Evolutionary conservation across 192 early-diverging fungal genomes (phyloP).

Genomic region (Coemansia reversa): DNA sequence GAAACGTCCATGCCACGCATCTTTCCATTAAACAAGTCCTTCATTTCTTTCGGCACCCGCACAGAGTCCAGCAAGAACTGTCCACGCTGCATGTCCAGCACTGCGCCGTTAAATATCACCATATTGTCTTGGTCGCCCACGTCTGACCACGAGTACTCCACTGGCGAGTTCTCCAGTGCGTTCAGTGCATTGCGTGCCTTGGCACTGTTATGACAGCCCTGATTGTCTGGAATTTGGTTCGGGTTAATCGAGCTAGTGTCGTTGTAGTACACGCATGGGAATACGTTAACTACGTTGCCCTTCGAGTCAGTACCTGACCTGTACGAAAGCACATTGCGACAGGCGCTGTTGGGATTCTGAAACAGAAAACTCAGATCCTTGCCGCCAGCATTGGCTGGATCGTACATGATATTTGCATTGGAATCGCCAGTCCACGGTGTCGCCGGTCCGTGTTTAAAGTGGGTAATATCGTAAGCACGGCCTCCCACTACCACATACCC

Average conservation of each 20-base stretch:
- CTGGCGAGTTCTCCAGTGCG: conserved; percentile 47
- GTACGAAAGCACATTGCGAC: conserved; percentile 59
- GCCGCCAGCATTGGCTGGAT: conserved; percentile 60
- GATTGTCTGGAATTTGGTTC: conserved; percentile 51
- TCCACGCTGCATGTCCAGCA: conserved; percentile 68
- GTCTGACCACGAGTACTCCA: conserved; percentile 71
- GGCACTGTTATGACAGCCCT: conserved; percentile 63
- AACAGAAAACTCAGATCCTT: conserved; percentile 77
- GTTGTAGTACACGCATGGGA: conserved; percentile 71
- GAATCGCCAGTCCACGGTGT: conserved; percentile 44
- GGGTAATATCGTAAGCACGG: conserved; percentile 60
- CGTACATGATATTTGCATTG: conserved; percentile 58
- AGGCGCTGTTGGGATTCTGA: conserved; percentile 69
- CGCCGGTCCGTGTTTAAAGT: conserved; percentile 57
- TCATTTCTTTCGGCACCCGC: conserved; percentile 21
- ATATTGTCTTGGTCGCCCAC: conserved; percentile 60
- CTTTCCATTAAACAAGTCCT: conserved; percentile 43
- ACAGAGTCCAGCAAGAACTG: conserved; percentile 62
- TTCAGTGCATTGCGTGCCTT: conserved; percentile 49
- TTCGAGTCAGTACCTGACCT: conserved; percentile 14
- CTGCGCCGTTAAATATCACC: conserved; percentile 74
- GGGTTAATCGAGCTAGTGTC: conserved; percentile 44
- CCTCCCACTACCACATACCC: conserved; percentile 64
- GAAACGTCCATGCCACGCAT: conserved; percentile 56
- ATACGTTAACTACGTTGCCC: conserved; percentile 60